phyloP scores from a whole-genome alignment of 1,139 yeast genomes.

The Diutina scorzettiae region DNA sequence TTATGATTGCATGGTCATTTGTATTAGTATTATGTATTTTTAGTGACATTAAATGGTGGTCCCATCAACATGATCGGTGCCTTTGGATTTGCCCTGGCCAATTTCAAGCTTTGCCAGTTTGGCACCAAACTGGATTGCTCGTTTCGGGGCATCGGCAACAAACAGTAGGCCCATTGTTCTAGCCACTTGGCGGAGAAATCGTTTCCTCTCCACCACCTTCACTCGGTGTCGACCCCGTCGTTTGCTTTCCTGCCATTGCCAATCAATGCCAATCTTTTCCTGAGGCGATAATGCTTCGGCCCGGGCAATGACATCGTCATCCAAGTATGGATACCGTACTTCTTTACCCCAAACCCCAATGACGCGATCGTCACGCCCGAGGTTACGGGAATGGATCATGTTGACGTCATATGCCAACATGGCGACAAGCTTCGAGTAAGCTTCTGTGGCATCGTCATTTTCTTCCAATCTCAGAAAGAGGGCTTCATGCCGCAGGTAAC shows the following conservation, averaged over 20 bases:
- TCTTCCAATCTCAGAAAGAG: conserved; percentile 22
- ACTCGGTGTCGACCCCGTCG: conserved; percentile 17
- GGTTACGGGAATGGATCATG: conserved; percentile 64
- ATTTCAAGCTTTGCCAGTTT: conserved; percentile 85
- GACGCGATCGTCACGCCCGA: conserved; percentile 87
- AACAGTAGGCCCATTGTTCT: conserved; percentile 32
- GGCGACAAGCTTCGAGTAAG: conserved; percentile 16
- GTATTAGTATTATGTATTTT: not conserved
- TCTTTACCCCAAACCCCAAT: conserved; percentile 84
- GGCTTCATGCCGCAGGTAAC: conserved; percentile 69
- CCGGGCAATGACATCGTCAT: conserved; percentile 43
- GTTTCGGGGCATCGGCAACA: conserved; percentile 67
- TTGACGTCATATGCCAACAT: conserved; percentile 63
- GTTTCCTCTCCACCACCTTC: conserved; percentile 39
- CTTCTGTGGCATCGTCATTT: conserved; percentile 10
- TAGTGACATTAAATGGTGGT: no score
- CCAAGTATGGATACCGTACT: conserved; percentile 79
- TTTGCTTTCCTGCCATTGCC: conserved; percentile 18
- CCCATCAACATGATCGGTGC: conserved; percentile 38
- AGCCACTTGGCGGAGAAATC: conserved; percentile 55
- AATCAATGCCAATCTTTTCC: conserved; percentile 28
- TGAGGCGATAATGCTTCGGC: not conserved
- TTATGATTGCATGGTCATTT: not conserved
- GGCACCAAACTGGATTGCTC: conserved; percentile 96
- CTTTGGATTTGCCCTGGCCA: conserved; percentile 55